These are phyloP conservation scores for Warburgia ugandensis DNA, from an alignment of 164 flowering plant genomes.

Conservation along the genomic window DNA sequence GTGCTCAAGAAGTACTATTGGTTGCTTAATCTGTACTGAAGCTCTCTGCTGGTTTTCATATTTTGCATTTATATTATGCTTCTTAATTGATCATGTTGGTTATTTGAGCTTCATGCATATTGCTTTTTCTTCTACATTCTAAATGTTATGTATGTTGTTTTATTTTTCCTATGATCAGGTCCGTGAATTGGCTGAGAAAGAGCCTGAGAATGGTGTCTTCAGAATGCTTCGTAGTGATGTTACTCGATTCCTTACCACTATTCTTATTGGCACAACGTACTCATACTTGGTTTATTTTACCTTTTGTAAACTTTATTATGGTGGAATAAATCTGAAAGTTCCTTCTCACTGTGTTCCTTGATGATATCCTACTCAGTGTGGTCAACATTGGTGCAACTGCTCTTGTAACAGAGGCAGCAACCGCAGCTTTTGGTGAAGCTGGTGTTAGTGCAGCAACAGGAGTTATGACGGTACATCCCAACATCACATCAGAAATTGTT, in stretches of 20 bases:
- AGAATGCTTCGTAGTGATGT: constrained; percentile 91
- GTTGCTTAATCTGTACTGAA: neutral
- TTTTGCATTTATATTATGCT: neutral
- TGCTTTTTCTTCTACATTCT: neutral
- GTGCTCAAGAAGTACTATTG: neutral
- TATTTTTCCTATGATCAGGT: constrained; percentile 39
- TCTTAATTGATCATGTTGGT: neutral
- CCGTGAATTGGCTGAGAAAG: constrained; percentile 95
- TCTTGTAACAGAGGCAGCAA: constrained; percentile 96
- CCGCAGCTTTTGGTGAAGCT: constrained; percentile 93
- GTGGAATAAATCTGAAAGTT: constrained; percentile 8
- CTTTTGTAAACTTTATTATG: constrained; percentile 3
- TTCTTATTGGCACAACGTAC: constrained; percentile 99
- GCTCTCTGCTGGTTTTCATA: neutral
- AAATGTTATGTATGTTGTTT: neutral
- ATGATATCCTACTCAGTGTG: constrained; percentile 43
- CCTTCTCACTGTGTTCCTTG: constrained; percentile 20
- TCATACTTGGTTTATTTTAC: neutral
- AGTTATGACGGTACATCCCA: constrained; percentile 82
- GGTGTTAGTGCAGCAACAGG: constrained; percentile 98
- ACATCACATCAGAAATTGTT: neutral
- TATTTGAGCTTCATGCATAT: neutral
- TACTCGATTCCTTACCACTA: constrained; percentile 93
- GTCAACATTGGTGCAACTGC: constrained; percentile 99
- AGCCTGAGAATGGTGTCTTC: constrained; percentile 89